phyloP scores from a whole-genome alignment of 345 rosid species.

The Populus alba region DNA sequence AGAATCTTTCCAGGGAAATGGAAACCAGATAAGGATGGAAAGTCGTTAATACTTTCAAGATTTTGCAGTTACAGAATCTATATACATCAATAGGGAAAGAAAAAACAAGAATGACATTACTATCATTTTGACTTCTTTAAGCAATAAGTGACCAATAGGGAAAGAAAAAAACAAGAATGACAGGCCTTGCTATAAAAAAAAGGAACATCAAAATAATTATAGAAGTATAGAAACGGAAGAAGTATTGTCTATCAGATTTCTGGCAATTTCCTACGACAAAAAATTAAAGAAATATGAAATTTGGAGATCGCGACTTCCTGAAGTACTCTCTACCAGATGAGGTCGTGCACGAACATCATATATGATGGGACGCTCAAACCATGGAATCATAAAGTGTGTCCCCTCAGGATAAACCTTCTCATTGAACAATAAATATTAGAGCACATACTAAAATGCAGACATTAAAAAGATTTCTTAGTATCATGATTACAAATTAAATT shows the following conservation, averaged over 20 bases:
- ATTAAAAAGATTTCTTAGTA: not conserved
- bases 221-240: not conserved
- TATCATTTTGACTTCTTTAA: not conserved
- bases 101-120: not conserved
- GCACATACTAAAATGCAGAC: not conserved
- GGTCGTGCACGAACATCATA: slow-evolving; percentile 96
- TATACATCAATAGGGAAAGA: not conserved
- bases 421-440: not conserved
- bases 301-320: slow-evolving; percentile 97
- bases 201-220: not conserved
- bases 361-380: slow-evolving; percentile 89
- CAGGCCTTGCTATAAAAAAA: not conserved
- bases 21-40: not conserved
- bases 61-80: not conserved
- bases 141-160: not conserved
- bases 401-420: slow-evolving; percentile 92
- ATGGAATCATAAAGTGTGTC: slow-evolving; percentile 83
- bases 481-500: not conserved
- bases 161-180: not conserved
- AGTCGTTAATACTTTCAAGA: not conserved
- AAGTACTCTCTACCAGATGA: slow-evolving; percentile 79
- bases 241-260: not conserved
- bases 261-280: not conserved
- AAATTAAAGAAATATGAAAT: slow-evolving; percentile 7
- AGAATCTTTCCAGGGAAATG: too few relatives aligned